Conservation (phyloP, 2,329 filamentous ascomycete species). For the Botrytis elliptica region DNA sequence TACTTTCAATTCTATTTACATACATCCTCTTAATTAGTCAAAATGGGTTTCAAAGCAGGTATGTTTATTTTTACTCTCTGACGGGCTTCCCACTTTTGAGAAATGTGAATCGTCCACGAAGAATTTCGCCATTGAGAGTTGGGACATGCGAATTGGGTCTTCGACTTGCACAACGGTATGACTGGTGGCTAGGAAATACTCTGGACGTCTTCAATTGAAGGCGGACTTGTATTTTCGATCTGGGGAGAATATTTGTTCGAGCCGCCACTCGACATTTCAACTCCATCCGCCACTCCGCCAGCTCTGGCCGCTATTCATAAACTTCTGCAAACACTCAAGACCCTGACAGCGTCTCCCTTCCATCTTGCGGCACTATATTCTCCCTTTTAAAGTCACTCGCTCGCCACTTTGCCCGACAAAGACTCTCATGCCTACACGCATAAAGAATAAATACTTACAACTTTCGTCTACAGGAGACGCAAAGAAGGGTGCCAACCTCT, state of each 20-base stretch:
- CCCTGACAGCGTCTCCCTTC: background rate
- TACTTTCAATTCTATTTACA: background rate
- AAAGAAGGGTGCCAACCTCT: conserved; percentile 97
- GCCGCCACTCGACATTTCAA: background rate
- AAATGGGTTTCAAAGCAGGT: conserved; percentile 44
- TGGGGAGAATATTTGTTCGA: background rate
- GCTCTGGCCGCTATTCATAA: background rate
- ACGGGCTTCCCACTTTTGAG: background rate
- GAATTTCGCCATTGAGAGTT: conserved; percentile 10
- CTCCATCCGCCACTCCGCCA: background rate
- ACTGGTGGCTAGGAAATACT: background rate
- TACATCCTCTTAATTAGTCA: conserved; percentile 36
- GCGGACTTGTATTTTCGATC: background rate
- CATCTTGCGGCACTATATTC: background rate
- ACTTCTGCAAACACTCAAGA: background rate
- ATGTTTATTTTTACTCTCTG: conserved; percentile 32
- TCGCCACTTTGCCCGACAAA: background rate
- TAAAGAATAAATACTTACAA: background rate
- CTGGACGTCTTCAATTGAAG: background rate
- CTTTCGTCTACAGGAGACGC: conserved; percentile 65
- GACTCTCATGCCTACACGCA: background rate
- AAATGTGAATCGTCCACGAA: conserved; percentile 15
- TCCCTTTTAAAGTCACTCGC: background rate
- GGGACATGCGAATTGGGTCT: background rate
- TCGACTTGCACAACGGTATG: background rate